phyloP scores from a whole-genome alignment of 148 eudicot species.

The Silene latifolia region DNA sequence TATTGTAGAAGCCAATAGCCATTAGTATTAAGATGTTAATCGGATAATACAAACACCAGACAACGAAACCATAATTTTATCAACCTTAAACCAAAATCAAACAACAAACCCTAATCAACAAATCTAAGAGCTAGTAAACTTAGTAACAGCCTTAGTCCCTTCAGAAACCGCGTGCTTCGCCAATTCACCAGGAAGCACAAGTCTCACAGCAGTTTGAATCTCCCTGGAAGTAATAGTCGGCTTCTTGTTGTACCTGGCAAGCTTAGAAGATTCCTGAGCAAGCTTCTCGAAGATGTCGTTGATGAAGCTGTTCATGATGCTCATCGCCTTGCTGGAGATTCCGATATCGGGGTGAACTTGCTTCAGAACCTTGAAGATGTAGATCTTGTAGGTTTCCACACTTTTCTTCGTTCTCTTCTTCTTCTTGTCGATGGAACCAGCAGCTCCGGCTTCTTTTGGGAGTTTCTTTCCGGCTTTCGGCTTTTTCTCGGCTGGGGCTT shows the following conservation, averaged over 20 bases:
- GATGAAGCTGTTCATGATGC: too few relatives aligned
- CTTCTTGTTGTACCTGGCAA: conserved; percentile 48
- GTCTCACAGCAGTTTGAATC: conserved; percentile 47
- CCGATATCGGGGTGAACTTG: conserved; percentile 59
- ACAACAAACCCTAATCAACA: not conserved
- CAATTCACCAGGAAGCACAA: conserved; percentile 47
- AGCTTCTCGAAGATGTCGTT: too few relatives aligned
- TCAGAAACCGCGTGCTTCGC: conserved; percentile 51
- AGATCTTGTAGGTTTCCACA: conserved; percentile 60
- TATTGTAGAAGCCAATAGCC: not conserved
- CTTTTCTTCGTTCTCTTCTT: conserved; percentile 53
- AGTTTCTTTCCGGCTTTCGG: conserved; percentile 49
- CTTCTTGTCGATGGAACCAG: conserved; percentile 41
- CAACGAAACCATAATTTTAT: not conserved
- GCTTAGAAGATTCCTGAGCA: conserved; percentile 38
- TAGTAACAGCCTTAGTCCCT: conserved; percentile 46
- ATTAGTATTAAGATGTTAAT: not conserved
- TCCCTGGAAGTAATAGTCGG: conserved; percentile 49
- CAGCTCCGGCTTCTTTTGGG: conserved; percentile 44
- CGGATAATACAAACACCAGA: not conserved
- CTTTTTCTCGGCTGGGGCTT: too few relatives aligned
- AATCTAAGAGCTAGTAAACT: conserved; percentile 38
- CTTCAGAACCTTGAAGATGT: conserved; percentile 55
- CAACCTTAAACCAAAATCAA: not conserved
- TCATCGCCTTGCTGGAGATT: conserved; percentile 57